Evolutionary conservation across 164 flowering plant species (phyloP), one percentile per base, ranked within the genome.

Genomic region (Chimonanthus praecox): DNA sequence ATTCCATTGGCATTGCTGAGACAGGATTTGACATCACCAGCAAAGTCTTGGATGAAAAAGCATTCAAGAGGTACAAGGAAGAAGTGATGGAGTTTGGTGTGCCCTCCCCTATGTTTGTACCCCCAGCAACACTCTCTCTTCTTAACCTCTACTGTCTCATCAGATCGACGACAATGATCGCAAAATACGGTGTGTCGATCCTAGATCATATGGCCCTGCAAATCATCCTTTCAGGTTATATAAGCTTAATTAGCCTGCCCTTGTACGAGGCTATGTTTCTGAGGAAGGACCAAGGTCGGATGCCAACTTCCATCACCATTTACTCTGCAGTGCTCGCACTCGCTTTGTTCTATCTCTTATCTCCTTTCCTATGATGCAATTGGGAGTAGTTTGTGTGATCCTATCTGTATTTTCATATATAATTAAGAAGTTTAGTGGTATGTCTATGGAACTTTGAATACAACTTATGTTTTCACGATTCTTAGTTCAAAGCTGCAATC

Each of bases 21-120:
- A 63, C 83, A 60, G 77, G 82, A 48, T 86, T 86, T 67, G 81
- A 63, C 33, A 70, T 86, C 44, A 84, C 87, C 4, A 70, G 75
- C 49, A 86, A 86, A 69, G 84, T 81, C 47, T 69, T 75, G 4
- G 83, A 81, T 45, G 81, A 77, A n/a, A 82, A 79, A 11, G 83
- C 77, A 1, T 15, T 78, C 44, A 81, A 81, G 67, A 82, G 87
- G 70, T 86, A 86, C 72, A 74, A 82, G 73, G 64, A 81, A 77
- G 88, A 86, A 70, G 72, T 82, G 8, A 78, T 86, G 72, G 87
- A 86, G 48, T 86, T 86, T 46, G 87, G 82, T 47, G 80, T 76
- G 64, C 72, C 85, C 44, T 80, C 80, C 46, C 76, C 83, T 43
- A 82, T 83, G 83, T 81, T 77, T 58, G 69, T 77, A 65, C 76